phyloP scores from a whole-genome alignment of 345 rosid species.

The Salix exigua region DNA sequence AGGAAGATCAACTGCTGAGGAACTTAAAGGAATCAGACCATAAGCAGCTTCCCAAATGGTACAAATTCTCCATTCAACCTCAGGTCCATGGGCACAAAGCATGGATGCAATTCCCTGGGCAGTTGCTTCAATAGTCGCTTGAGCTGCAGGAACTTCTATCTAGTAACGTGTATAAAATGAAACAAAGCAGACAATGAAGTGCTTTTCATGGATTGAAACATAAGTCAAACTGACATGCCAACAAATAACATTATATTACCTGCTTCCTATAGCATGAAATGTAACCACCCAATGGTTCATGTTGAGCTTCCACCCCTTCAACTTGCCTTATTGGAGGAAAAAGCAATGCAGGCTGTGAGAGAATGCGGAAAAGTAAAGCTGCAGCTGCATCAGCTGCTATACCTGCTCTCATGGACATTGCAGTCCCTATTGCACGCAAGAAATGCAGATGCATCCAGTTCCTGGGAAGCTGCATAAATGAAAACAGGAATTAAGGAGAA shows the following conservation, averaged over 20 bases:
- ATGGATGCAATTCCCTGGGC: constrained; percentile 99
- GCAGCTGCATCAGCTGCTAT: constrained; percentile 99
- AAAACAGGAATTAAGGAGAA: constrained; percentile 15
- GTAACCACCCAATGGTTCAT: constrained; percentile 66
- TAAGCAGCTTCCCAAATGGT: constrained; percentile 99
- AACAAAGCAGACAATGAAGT: neutral
- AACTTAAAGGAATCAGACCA: constrained; percentile 87
- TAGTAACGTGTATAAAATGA: constrained; percentile 15
- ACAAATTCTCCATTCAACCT: constrained; percentile 98
- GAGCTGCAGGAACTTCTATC: constrained; percentile 96
- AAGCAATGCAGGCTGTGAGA: constrained; percentile 92
- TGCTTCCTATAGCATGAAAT: constrained; percentile 78
- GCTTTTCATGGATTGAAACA: constrained; percentile 3
- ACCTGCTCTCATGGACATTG: constrained; percentile 98
- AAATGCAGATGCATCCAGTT: constrained; percentile 99
- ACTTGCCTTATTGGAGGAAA: constrained; percentile 92
- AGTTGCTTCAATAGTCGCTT: constrained; percentile 97
- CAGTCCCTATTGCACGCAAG: constrained; percentile 95
- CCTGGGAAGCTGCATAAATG: constrained; percentile 73
- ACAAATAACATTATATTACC: constrained; percentile 35
- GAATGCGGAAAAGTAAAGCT: constrained; percentile 87
- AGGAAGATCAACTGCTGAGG: constrained; percentile 96
- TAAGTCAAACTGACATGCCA: neutral
- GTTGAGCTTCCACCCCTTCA: constrained; percentile 81
- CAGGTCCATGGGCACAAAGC: constrained; percentile 99